phyloP scores from a whole-genome alignment of 129 eudicot species.

The Flaveria brownii region DNA sequence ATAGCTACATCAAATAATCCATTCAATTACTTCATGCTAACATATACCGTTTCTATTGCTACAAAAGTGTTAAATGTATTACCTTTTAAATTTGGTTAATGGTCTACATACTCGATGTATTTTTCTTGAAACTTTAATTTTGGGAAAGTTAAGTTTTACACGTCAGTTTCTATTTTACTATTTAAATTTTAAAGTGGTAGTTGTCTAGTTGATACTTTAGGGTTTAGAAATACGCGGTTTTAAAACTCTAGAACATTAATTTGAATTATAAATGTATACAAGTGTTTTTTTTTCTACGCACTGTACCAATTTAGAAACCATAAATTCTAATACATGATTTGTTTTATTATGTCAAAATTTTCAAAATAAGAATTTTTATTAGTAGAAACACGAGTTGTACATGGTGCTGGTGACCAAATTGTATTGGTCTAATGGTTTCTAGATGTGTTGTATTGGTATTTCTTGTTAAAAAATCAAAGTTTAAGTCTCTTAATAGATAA shows the following conservation, averaged over 20 bases:
- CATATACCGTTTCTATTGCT: neutral
- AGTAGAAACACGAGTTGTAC: neutral
- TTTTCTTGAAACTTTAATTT: neutral
- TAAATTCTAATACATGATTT: neutral
- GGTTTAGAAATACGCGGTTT: neutral
- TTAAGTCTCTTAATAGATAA: no score
- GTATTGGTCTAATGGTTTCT: no score
- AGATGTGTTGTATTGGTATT: no score
- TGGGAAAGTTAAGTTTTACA: neutral
- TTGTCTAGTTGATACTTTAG: neutral
- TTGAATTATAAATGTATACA: neutral
- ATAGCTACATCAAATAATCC: neutral
- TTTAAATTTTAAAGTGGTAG: neutral
- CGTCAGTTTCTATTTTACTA: neutral
- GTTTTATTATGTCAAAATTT: neutral
- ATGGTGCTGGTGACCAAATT: no score
- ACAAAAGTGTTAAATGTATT: neutral
- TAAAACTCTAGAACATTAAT: neutral
- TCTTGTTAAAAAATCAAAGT: no score
- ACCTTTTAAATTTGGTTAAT: neutral
- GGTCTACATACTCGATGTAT: neutral
- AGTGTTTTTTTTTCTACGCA: neutral
- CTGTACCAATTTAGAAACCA: neutral
- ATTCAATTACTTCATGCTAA: neutral
- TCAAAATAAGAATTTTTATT: neutral